phyloP scores from a whole-genome alignment of 768 basidiomycete species.

The Lactifluus echinatus region DNA sequence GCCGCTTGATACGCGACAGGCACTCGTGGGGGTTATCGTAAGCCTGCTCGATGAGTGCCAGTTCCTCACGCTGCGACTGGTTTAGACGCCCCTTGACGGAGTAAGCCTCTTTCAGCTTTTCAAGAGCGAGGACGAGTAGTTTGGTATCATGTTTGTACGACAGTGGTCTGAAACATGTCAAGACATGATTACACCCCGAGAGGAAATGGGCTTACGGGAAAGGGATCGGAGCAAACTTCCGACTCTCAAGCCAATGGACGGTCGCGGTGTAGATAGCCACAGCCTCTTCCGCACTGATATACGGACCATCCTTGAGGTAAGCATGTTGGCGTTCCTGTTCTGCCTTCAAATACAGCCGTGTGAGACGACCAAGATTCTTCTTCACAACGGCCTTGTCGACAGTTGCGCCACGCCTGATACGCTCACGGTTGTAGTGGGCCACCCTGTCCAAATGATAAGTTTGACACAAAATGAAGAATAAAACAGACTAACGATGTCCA shows the following conservation, averaged over 20 bases:
- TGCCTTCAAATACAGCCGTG: slow-evolving; percentile 95
- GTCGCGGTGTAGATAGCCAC: slow-evolving; percentile 98
- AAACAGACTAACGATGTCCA: slow-evolving; percentile 73
- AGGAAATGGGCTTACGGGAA: slow-evolving; percentile 64
- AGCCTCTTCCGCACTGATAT: slow-evolving; percentile 97
- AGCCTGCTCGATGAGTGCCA: slow-evolving; percentile 96
- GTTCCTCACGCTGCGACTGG: slow-evolving; percentile 95
- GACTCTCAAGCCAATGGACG: slow-evolving; percentile 96
- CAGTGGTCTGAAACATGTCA: slow-evolving; percentile 49
- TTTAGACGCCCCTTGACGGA: slow-evolving; percentile 96
- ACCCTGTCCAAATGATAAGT: slow-evolving; percentile 39
- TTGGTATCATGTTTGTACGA: slow-evolving; percentile 99
- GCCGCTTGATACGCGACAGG: slow-evolving; percentile 94
- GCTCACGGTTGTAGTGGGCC: slow-evolving; percentile 96
- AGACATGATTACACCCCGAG: neutral
- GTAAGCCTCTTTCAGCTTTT: slow-evolving; percentile 98
- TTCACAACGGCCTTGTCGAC: slow-evolving; percentile 98
- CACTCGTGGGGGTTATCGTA: slow-evolving; percentile 99
- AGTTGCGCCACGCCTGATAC: slow-evolving; percentile 93
- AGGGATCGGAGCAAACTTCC: slow-evolving; percentile 97
- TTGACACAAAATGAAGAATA: neutral
- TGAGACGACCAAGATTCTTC: slow-evolving; percentile 97
- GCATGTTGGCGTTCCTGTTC: slow-evolving; percentile 98
- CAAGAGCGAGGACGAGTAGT: slow-evolving; percentile 88
- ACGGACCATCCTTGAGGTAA: slow-evolving; percentile 98